phyloP scores from a whole-genome alignment of 2,329 filamentous ascomycete genomes.

The Penicillium sp. region DNA sequence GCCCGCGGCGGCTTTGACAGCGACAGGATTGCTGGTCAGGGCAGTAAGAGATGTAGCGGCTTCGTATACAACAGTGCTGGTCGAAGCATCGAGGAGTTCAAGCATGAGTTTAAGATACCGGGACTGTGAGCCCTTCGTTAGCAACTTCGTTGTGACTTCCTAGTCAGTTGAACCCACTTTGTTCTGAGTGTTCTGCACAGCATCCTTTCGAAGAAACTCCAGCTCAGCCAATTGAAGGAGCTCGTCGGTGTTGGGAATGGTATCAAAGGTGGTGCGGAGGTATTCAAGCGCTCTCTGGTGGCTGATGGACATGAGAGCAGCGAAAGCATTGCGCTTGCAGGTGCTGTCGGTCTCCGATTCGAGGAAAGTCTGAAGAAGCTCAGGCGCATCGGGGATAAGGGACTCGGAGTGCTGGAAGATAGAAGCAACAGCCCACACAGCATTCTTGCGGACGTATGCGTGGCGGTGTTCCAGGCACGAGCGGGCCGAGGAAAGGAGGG shows the following conservation, averaged over 20 bases:
- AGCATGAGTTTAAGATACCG: slow-evolving; percentile 93
- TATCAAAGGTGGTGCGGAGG: slow-evolving; percentile 83
- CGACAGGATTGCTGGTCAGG: slow-evolving; percentile 92
- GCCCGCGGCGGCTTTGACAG: slow-evolving; percentile 89
- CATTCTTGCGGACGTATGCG: slow-evolving; percentile 97
- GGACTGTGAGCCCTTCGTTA: slow-evolving; percentile 55
- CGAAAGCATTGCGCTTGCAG: slow-evolving; percentile 97
- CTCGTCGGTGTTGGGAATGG: slow-evolving; percentile 91
- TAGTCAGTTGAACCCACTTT: slow-evolving; percentile 59
- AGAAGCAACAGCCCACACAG: slow-evolving; percentile 88
- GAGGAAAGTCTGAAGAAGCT: slow-evolving; percentile 85
- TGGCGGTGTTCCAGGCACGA: slow-evolving; percentile 93
- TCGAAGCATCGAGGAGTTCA: slow-evolving; percentile 86
- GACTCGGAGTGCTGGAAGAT: slow-evolving; percentile 88
- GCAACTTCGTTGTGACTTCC: slow-evolving; percentile 8
- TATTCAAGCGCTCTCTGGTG: slow-evolving; percentile 90
- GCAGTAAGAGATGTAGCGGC: slow-evolving; percentile 92
- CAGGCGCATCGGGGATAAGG: slow-evolving; percentile 91
- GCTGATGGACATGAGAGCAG: slow-evolving; percentile 82
- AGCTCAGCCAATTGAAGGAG: slow-evolving; percentile 88
- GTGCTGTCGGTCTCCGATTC: slow-evolving; percentile 88
- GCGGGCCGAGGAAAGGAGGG: slow-evolving; percentile 85
- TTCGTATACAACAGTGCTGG: slow-evolving; percentile 95
- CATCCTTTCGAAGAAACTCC: slow-evolving; percentile 97
- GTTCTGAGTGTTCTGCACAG: slow-evolving; percentile 88